Conservation (phyloP, 2,329 filamentous ascomycete species). For the Penicillium sp. region DNA sequence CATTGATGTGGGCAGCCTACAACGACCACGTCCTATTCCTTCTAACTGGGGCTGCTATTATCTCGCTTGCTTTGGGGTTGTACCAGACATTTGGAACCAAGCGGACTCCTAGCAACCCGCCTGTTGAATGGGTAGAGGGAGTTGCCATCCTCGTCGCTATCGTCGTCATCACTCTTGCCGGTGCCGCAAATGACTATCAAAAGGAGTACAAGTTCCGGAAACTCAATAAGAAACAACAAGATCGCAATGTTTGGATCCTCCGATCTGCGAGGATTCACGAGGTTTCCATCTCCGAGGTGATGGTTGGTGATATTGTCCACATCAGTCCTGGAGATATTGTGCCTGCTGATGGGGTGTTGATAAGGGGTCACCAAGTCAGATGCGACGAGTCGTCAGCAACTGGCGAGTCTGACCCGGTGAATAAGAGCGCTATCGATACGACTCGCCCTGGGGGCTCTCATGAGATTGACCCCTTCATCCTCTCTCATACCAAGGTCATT, state of each 20-base stretch:
- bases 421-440: constrained; percentile 8
- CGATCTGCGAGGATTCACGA: constrained; percentile 64
- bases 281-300: constrained; percentile 50
- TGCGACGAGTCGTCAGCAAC: constrained; percentile 24
- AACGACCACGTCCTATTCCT: constrained; percentile 74
- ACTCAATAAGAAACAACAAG: constrained; percentile 66
- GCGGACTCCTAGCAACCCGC: constrained; percentile 23
- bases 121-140: constrained; percentile 70
- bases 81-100: constrained; percentile 47
- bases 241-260: constrained; percentile 62
- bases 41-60: constrained; percentile 63
- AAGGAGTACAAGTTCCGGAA: constrained; percentile 67
- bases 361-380: constrained; percentile 51
- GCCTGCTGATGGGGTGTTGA: constrained; percentile 65
- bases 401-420: constrained; percentile 17
- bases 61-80: constrained; percentile 69
- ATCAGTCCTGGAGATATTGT: constrained; percentile 58
- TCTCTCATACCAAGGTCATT: constrained; percentile 74
- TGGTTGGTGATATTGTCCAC: constrained; percentile 30
- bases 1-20: constrained; percentile 71
- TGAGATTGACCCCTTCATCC: constrained; percentile 66
- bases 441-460: constrained; percentile 20
- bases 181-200: constrained; percentile 69
- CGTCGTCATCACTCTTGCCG: constrained; percentile 67
- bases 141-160: constrained; percentile 70